These are phyloP conservation scores for Arachnomyces sp. DNA, from an alignment of 2,329 filamentous ascomycete species.

Conservation along the genomic window DNA sequence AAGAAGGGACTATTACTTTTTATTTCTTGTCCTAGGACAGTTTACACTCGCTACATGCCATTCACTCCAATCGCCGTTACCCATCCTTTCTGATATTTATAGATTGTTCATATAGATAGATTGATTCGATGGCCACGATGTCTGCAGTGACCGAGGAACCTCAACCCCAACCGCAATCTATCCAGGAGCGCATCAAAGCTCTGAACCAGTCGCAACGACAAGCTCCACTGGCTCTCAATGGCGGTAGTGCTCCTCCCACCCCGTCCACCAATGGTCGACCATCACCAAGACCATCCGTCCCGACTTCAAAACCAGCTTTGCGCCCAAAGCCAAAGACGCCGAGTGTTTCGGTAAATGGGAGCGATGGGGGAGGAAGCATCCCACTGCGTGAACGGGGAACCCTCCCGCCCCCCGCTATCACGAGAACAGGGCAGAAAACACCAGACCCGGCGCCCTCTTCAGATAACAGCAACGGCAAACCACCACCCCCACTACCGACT, in stretches of 20 bases:
- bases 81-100: no score
- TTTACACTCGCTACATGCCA: background rate
- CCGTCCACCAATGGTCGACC: slow-evolving; percentile 5
- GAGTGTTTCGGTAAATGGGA: background rate
- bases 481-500: slow-evolving; percentile 39
- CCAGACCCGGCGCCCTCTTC: slow-evolving; percentile 11
- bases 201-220: slow-evolving; percentile 39
- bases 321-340: slow-evolving; percentile 10
- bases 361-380: background rate
- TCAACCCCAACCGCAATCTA: slow-evolving; percentile 33
- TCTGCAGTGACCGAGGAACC: slow-evolving; percentile 33
- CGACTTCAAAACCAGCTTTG: slow-evolving; percentile 20
- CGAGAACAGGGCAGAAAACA: slow-evolving; percentile 19
- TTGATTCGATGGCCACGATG: background rate
- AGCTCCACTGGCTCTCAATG: slow-evolving; percentile 26
- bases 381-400: background rate
- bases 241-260: slow-evolving; percentile 21
- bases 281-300: slow-evolving; percentile 15
- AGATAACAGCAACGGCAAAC: background rate
- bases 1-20: no score
- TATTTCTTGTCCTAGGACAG: no score
- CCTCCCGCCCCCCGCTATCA: slow-evolving; percentile 16
- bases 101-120: no score
- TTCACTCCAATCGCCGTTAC: no score
- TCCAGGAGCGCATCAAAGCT: slow-evolving; percentile 39